phyloP scores from a whole-genome alignment of 306 rosid species.

The Geum urbanum region DNA sequence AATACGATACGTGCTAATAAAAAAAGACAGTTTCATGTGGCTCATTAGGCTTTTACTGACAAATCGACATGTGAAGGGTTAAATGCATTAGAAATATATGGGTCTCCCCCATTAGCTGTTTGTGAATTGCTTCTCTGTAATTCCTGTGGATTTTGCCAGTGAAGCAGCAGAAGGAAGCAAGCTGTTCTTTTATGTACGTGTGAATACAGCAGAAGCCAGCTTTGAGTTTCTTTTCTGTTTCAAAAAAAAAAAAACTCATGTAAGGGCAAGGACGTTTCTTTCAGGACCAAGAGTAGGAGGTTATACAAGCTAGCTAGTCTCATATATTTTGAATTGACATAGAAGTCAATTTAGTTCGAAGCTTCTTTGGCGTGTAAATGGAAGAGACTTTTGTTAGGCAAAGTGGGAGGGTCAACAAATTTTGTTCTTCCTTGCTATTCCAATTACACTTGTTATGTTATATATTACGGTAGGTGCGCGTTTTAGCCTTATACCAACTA shows the following conservation, averaged over 20 bases:
- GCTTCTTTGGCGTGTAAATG: not conserved
- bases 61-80: slow-evolving; percentile 22
- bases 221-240: too few species aligned
- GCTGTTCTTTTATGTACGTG: not conserved
- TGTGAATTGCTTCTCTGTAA: not conserved
- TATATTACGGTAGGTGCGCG: not conserved
- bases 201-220: not conserved
- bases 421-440: not conserved
- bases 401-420: not conserved
- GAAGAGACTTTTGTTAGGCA: slow-evolving; percentile 8
- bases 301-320: not conserved
- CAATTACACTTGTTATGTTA: not conserved
- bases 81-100: not conserved
- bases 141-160: slow-evolving; percentile 4
- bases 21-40: slow-evolving; percentile 4
- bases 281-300: too few species aligned
- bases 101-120: too few species aligned
- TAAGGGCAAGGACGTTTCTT: too few species aligned
- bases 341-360: slow-evolving; percentile 6
- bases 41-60: slow-evolving; percentile 14
- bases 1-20: not conserved
- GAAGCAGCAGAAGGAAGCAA: too few species aligned
- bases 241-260: too few species aligned
- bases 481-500: not conserved
- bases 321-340: not conserved